phyloP scores from a whole-genome alignment of 371 early-diverging fungal genomes.

The Actinomortierella ambigua region DNA sequence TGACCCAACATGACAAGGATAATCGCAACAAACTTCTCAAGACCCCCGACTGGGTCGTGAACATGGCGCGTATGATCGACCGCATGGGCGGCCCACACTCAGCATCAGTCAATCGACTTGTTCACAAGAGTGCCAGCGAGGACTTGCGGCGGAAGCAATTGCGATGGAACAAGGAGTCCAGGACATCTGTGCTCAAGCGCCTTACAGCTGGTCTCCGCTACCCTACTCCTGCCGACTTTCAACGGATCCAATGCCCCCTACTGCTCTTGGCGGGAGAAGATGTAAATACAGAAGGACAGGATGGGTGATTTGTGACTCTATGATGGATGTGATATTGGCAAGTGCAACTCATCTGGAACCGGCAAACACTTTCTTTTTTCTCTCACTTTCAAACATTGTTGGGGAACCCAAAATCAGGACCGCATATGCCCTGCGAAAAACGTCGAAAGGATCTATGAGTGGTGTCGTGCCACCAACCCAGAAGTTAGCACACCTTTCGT shows the following conservation, averaged over 20 bases:
- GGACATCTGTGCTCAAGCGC: slow-evolving; percentile 60
- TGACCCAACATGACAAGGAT: slow-evolving; percentile 52
- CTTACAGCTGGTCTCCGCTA: slow-evolving; percentile 56
- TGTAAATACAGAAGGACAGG: slow-evolving; percentile 31
- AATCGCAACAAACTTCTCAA: slow-evolving; percentile 46
- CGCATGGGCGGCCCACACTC: slow-evolving; percentile 67
- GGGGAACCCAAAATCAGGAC: too few species aligned
- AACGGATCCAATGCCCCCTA: slow-evolving; percentile 57
- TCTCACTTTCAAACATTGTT: background rate
- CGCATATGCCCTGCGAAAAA: slow-evolving; percentile 30
- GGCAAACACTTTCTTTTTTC: background rate
- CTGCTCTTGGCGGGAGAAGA: slow-evolving; percentile 65
- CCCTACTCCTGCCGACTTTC: slow-evolving; percentile 52
- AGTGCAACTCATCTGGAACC: background rate
- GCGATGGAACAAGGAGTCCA: slow-evolving; percentile 65
- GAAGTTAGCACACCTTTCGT: slow-evolving; percentile 53
- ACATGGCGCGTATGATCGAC: slow-evolving; percentile 61
- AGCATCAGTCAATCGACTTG: slow-evolving; percentile 62
- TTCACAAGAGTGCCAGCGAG: slow-evolving; percentile 52
- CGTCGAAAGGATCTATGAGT: slow-evolving; percentile 27
- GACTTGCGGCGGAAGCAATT: slow-evolving; percentile 60
- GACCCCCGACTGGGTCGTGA: slow-evolving; percentile 62
- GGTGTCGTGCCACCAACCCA: slow-evolving; percentile 20
- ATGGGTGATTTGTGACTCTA: background rate
- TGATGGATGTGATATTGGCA: slow-evolving; percentile 7